Base-by-base conservation (phyloP, 1,284 basidiomycete genomes). In the Microbotryum scabiosae region DNA sequence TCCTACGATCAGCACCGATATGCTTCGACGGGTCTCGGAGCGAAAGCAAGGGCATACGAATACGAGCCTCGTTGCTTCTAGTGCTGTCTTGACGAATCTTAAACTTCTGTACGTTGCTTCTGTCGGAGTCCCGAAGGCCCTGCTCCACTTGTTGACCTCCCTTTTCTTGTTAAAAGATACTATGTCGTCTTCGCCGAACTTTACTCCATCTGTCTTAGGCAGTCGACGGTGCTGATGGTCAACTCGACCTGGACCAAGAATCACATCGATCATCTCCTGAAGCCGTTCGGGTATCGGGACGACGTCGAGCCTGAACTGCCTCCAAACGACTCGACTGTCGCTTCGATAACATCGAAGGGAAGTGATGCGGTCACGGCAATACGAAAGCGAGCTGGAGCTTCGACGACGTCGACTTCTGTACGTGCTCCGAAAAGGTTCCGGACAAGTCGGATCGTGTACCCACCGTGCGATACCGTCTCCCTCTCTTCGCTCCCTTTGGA, bases 171-270 rank as follows among this genome's bases (percentile, higher is more conserved):
- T 14, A 41, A 18, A 69, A 90, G 88, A 20, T 97, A 98, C 76
- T 98, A 99, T 75, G 82, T 84, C 45, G 65, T 91, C 20, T 91
- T 92, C 75, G 92, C 93, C 78, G 81, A 82, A 62, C 79, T 86
- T 56, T 99, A 99, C 75, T 79, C 87, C 0, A 76, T 80, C 16
- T 86, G 86, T 16, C 83, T 99, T 21, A 80, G 83, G 26, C 81
- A 81, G 54, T 85, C 90, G 1, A 82, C 84, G 62, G 71, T 74
- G 32, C 66, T 90, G 53, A 92, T 96, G 85, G 91, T 86, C 67
- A 98, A 98, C 75, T 96, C 91, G 1, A 86, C 87, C 0, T 98
- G 96, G 94, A 98, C 96, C 1, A 84, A 85, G 68, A 82, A 81
- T 46, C 96, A 98, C 72, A 79, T 98, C 66, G 81, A 87, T 68